Evolutionary conservation across 345 rosid species (phyloP), one percentile per base, ranked within the genome.

Genomic region (Sonneratia alba): DNA sequence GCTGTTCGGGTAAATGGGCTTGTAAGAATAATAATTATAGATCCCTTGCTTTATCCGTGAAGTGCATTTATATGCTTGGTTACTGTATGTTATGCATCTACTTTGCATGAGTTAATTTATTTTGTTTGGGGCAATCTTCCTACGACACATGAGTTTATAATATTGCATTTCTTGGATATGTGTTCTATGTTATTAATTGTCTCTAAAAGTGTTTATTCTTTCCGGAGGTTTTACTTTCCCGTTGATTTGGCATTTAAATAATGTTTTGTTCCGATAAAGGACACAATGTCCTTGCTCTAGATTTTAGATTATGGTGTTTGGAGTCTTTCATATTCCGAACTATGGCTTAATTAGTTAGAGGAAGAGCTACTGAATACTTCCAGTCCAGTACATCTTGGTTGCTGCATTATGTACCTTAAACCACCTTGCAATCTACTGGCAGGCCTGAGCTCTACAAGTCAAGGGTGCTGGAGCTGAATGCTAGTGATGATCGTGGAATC

Each of bases 401-500:
- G 38, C 36, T 71, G 18, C 47, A 63, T 76, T 42, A 70, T n/a
- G 64, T 53, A 67, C 75, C 21, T 38, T 73, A n/a, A 37, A 6
- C 32, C 40, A 8, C 62, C 77, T 55, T 36, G 63, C 32, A 48
- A 48, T 73, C 65, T 16, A 68, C 73, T 66, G 82, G 61, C 85
- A 95, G 99, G 69, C 99, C 97, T 62, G 97, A 92, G 70, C 85
- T 90, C 55, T 90, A 95, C 88, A 95, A 88, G 82, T 87, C 91
- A 55, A 87, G 97, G 85, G 98, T 95, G 78, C 77, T 95, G 72
- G 99, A 95, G 87, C 85, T 95, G 71, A 95, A 95, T 87, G 98
- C 98, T 13, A 95, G 99, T 85, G 99, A 92, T 81, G 98, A 92
- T 72, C 92, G 98, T 83, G 99, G 99, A 32, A 92, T 92, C 68